Evolutionary conservation across 2,329 filamentous ascomycete genomes (phyloP).

Genomic region (Apiospora rasikravindrae): DNA sequence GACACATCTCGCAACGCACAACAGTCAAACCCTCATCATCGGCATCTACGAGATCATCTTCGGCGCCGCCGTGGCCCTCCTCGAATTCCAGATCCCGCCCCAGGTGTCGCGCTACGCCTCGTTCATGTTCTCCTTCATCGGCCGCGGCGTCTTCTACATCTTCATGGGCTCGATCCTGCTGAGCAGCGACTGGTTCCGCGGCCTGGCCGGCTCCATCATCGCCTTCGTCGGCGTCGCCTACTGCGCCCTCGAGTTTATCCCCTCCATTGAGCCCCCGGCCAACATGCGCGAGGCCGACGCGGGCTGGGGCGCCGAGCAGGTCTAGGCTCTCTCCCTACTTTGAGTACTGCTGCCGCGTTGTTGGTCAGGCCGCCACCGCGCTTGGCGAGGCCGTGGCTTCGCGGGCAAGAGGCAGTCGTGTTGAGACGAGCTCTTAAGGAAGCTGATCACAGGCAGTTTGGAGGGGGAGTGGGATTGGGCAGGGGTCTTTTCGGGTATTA

Average conservation of each 20-base stretch:
- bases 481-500: slow-evolving; percentile 9
- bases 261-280: slow-evolving; percentile 78
- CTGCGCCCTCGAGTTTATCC: slow-evolving; percentile 74
- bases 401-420: not conserved
- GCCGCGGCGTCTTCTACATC: slow-evolving; percentile 95
- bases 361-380: not conserved
- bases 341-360: not conserved
- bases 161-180: slow-evolving; percentile 90
- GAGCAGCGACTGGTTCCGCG: slow-evolving; percentile 67
- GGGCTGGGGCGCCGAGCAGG: slow-evolving; percentile 79
- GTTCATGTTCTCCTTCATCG: slow-evolving; percentile 97
- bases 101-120: slow-evolving; percentile 93
- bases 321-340: slow-evolving; percentile 52
- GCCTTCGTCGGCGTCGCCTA: slow-evolving; percentile 82
- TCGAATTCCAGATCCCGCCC: slow-evolving; percentile 94
- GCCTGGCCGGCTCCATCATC: slow-evolving; percentile 79
- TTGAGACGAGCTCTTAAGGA: not conserved
- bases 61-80: slow-evolving; percentile 75
- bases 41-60: slow-evolving; percentile 91
- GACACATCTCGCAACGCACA: slow-evolving; percentile 16
- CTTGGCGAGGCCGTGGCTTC: not conserved
- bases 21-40: slow-evolving; percentile 74
- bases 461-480: not conserved
- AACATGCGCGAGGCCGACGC: slow-evolving; percentile 82
- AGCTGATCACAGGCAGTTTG: not conserved